These are phyloP conservation scores for Floccularia luteovirens DNA, from an alignment of 768 basidiomycete species.

Conservation along the genomic window DNA sequence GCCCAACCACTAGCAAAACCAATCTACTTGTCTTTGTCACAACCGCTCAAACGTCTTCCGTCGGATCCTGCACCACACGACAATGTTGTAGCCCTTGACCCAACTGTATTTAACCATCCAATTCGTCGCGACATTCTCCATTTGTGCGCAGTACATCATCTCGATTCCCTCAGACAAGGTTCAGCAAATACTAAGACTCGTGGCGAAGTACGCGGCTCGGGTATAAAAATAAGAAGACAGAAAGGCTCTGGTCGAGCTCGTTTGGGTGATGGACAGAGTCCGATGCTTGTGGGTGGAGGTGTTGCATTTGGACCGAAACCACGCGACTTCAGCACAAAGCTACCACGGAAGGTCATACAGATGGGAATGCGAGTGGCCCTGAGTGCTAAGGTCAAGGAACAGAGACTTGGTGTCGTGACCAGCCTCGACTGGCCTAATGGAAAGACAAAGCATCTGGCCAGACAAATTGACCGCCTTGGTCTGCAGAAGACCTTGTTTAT, in stretches of 20 bases:
- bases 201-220: constrained; percentile 83
- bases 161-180: constrained; percentile 86
- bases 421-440: constrained; percentile 62
- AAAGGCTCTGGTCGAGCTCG: constrained; percentile 91
- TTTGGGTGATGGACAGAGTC: constrained; percentile 81
- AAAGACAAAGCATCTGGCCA: constrained; percentile 63
- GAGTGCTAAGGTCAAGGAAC: constrained; percentile 74
- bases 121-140: constrained; percentile 91
- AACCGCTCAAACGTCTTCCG: constrained; percentile 38
- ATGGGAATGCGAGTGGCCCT: constrained; percentile 92
- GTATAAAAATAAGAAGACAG: constrained; percentile 82
- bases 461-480: constrained; percentile 55
- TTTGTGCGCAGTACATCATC: constrained; percentile 82
- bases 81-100: constrained; percentile 57
- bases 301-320: constrained; percentile 89
- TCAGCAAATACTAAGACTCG: constrained; percentile 90
- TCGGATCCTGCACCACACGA: constrained; percentile 31
- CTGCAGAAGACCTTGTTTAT: constrained; percentile 75
- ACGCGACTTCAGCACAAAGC: constrained; percentile 84
- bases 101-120: constrained; percentile 83
- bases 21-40: constrained; percentile 54
- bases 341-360: constrained; percentile 87
- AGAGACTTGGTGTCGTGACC: constrained; percentile 67
- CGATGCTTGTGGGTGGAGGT: constrained; percentile 88
- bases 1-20: constrained; percentile 34